phyloP scores from a whole-genome alignment of 805 yeast species.

The Ogataea neopini region DNA sequence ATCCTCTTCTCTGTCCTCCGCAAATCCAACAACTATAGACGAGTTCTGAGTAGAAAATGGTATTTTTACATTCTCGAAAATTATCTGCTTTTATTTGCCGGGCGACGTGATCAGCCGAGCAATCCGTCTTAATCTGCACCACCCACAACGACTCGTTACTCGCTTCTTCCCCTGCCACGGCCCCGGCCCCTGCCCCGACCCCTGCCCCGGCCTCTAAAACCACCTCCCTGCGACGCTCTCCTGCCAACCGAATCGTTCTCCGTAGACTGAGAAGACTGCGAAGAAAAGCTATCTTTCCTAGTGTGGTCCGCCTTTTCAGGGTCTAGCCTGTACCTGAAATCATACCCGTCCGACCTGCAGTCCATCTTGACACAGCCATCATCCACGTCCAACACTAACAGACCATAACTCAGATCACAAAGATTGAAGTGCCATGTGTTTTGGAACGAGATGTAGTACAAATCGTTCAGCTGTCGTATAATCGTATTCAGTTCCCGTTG shows the following conservation, averaged over 20 bases:
- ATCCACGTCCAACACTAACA: conserved; percentile 43
- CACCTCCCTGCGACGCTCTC: neutral
- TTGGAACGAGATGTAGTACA: conserved; percentile 63
- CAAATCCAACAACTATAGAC: too few relatives aligned
- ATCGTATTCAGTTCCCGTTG: conserved; percentile 43
- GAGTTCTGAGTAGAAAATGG: too few relatives aligned
- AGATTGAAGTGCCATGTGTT: conserved; percentile 78
- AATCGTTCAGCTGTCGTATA: conserved; percentile 55
- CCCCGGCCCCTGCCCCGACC: conserved; percentile 5
- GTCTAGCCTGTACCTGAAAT: conserved; percentile 49
- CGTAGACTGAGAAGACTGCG: conserved; percentile 7
- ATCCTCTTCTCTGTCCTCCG: too few relatives aligned
- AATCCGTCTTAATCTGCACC: too few relatives aligned
- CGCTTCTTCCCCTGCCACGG: conserved; percentile 1
- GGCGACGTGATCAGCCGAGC: too few relatives aligned
- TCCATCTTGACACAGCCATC: conserved; percentile 54
- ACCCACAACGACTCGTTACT: too few relatives aligned
- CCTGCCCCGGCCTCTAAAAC: neutral
- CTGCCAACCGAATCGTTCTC: neutral
- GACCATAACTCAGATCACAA: conserved; percentile 59
- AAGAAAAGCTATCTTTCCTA: neutral
- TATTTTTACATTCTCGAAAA: neutral
- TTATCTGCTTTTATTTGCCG: too few relatives aligned
- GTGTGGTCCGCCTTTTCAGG: too few relatives aligned
- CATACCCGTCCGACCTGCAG: conserved; percentile 60